Evolutionary conservation across 495 filamentous ascomycete species (phyloP).

Genomic region (Aspergillus avenaceus): DNA sequence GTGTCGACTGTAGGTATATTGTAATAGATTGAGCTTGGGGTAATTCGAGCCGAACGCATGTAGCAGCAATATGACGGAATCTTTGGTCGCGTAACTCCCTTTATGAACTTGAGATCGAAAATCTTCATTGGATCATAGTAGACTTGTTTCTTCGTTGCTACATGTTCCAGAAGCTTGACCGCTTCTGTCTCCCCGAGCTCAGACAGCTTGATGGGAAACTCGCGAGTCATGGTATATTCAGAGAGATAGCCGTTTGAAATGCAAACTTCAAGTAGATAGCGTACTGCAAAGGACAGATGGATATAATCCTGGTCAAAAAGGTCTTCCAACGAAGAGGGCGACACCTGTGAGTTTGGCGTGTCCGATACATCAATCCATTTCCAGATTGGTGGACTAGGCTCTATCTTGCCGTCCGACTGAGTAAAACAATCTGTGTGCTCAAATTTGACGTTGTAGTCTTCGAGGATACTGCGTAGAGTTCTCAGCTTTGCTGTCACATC

Average conservation of each 20-base stretch:
- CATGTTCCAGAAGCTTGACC: constrained; percentile 56
- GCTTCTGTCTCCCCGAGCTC: constrained; percentile 45
- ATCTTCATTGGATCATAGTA: constrained; percentile 72
- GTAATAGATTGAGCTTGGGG: constrained; percentile 77
- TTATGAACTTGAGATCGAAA: constrained; percentile 51
- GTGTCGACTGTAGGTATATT: constrained; percentile 75
- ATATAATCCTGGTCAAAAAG: constrained; percentile 32
- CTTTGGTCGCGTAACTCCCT: constrained; percentile 42
- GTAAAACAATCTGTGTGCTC: constrained; percentile 23
- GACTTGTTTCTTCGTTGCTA: constrained; percentile 53
- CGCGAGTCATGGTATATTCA: constrained; percentile 63
- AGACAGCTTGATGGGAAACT: constrained; percentile 61
- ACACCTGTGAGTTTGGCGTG: constrained; percentile 2
- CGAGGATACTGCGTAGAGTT: constrained; percentile 50
- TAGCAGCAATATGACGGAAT: constrained; percentile 70
- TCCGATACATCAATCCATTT: constrained; percentile 47
- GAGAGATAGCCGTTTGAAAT: constrained; percentile 76
- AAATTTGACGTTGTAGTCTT: constrained; percentile 69
- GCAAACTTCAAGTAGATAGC: constrained; percentile 92
- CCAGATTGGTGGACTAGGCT: constrained; percentile 43
- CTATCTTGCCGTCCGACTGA: constrained; percentile 4
- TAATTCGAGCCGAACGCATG: constrained; percentile 71
- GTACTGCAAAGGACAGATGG: constrained; percentile 63
- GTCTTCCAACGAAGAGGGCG: constrained; percentile 27
- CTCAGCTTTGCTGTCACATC: constrained; percentile 9